Conservation (phyloP, 768 basidiomycete genomes). For the Russula abietina region DNA sequence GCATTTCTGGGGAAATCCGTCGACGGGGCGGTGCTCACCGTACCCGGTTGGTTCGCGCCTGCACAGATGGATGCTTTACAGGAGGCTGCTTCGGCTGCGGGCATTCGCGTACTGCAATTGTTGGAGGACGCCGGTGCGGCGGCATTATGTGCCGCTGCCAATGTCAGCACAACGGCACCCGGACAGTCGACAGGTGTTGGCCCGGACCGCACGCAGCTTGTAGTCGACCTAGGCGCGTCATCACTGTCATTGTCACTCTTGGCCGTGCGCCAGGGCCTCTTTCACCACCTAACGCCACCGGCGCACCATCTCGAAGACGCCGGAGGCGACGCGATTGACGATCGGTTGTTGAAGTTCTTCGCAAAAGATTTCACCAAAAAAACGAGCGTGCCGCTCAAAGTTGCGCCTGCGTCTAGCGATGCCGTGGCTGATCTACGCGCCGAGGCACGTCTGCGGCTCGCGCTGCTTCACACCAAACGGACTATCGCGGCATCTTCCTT, state of each 20-base stretch:
- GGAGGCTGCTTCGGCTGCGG: slow-evolving; percentile 72
- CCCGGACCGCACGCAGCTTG: slow-evolving; percentile 67
- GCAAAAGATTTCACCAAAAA: slow-evolving; percentile 97
- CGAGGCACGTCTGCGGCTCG: slow-evolving; percentile 87
- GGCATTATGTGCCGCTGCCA: slow-evolving; percentile 41
- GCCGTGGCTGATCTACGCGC: slow-evolving; percentile 65
- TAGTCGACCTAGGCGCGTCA: slow-evolving; percentile 78
- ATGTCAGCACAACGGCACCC: slow-evolving; percentile 32
- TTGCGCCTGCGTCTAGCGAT: slow-evolving; percentile 51
- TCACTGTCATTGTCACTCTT: slow-evolving; percentile 64
- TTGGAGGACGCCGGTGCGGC: slow-evolving; percentile 84
- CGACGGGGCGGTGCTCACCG: slow-evolving; percentile 75
- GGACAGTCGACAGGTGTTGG: slow-evolving; percentile 36
- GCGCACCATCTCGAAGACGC: slow-evolving; percentile 38
- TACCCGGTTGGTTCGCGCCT: slow-evolving; percentile 70
- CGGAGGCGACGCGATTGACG: slow-evolving; percentile 71
- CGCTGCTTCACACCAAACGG: slow-evolving; percentile 92
- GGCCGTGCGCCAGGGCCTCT: slow-evolving; percentile 69
- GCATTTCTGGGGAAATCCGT: slow-evolving; percentile 84
- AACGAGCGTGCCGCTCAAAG: slow-evolving; percentile 66
- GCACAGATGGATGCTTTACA: slow-evolving; percentile 64
- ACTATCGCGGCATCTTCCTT: slow-evolving; percentile 74
- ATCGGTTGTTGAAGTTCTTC: slow-evolving; percentile 83
- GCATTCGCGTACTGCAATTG: slow-evolving; percentile 77
- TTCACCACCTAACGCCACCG: slow-evolving; percentile 50